Base-by-base conservation (phyloP, 345 rosid genomes). In the Ailanthus altissimus region DNA sequence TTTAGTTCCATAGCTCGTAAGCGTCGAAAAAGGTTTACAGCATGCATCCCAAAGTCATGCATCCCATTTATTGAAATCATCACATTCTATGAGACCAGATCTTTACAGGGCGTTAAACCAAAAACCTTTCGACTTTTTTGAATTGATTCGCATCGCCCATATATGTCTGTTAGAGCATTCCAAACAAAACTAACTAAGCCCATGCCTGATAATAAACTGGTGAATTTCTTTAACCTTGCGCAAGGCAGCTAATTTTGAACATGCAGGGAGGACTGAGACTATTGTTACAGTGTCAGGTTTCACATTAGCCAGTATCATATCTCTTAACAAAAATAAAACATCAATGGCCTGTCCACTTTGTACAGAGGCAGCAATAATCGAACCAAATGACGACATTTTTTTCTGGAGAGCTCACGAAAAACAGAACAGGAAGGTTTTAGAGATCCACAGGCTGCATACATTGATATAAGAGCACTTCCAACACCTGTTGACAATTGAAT, bases 211-310 rank as follows among this genome's bases (percentile, higher is more conserved):
- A 70, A 83, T 58, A 66, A 80, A 86, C 15, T 76, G 80, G 80
- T 86, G 89, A 42, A 83, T 75, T 76, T 84, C 82, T 80, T 83
- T 86, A 60, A 87, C 89, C 75, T 79, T 81, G 63, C 79, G 76
- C 70, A 82, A 76, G 67, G 81, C 85, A 42, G 85, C 86, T 47
- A 74, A 79, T 60, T 62, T 80, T 58, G 84, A 80, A 86, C 85
- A 86, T 71, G 83, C 80, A 76, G 78, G 91, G 82, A 81, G 79
- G 25, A 75, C 82, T 25, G 82, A 77, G 5, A 78, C 79, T 79
- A 83, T 80, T 51, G 84, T 83, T 75, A 83, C 79, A 5, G 76
- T 59, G 74, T 83, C 77, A 0, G 86, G 86, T 67, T 75, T 60
- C 32, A 78, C 32, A 61, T 80, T 80, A 62, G 57, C 75, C 36